Percentiles rank a stretch among this genome's conserved stretches.
phyloP scores from a whole-genome alignment of 225 moss, liverwort and hornwort genomes.

The Sphagnum tenellum region DNA sequence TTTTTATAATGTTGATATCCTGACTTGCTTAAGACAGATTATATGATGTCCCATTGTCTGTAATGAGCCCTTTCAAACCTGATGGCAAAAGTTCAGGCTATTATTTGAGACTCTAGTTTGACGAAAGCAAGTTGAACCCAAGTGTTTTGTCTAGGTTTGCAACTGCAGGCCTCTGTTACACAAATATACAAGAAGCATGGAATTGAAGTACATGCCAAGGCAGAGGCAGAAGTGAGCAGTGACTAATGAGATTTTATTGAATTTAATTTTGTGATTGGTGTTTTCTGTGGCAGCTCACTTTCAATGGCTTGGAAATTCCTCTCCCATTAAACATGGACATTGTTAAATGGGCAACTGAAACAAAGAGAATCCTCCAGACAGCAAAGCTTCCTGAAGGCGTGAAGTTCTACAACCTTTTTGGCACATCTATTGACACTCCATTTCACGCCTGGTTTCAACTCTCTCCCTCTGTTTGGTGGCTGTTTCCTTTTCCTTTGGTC shows the following conservation, averaged over 20 bases:
- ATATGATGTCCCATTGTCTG: too few species aligned
- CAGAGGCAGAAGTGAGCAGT: too few species aligned
- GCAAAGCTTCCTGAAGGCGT: constrained; percentile 75
- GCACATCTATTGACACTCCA: constrained; percentile 77
- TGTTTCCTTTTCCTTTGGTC: neutral
- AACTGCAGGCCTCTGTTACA: too few species aligned
- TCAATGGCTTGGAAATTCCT: constrained; percentile 51
- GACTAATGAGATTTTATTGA: neutral
- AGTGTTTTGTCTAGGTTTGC: too few species aligned
- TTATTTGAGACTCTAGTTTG: too few species aligned
- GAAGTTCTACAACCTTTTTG: constrained; percentile 92
- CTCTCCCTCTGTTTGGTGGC: constrained; percentile 3
- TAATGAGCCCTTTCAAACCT: too few species aligned
- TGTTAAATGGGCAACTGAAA: constrained; percentile 72
- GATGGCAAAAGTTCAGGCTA: too few species aligned
- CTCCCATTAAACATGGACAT: constrained; percentile 82
- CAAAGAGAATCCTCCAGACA: constrained; percentile 56
- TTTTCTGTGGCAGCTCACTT: constrained; percentile 47
- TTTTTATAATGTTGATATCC: neutral
- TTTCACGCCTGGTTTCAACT: constrained; percentile 66
- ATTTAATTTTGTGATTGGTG: constrained; percentile 5
- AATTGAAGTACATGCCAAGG: too few species aligned
- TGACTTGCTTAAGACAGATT: too few species aligned
- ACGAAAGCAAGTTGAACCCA: too few species aligned
- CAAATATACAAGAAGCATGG: too few species aligned